phyloP scores from a whole-genome alignment of 768 basidiomycete genomes.

The Pilatotrama ljubarskyi region DNA sequence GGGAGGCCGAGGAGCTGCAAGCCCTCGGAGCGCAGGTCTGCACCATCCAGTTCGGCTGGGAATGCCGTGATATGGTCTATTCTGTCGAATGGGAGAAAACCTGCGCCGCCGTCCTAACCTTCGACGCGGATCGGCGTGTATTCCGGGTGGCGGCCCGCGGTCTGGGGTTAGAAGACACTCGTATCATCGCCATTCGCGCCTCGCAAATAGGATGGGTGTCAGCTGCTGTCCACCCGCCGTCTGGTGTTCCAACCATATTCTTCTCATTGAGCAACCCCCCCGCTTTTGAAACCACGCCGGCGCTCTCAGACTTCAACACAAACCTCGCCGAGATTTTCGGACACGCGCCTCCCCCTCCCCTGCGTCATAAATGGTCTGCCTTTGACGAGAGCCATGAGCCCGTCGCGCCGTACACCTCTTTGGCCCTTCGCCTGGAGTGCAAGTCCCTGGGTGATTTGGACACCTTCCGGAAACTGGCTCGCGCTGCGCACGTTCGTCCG shows the following conservation, averaged over 20 bases:
- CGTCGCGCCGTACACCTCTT: constrained; percentile 53
- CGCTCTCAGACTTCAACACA: not conserved
- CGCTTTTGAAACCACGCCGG: constrained; percentile 34
- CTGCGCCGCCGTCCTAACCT: constrained; percentile 37
- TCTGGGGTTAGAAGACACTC: constrained; percentile 6
- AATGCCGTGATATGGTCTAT: constrained; percentile 55
- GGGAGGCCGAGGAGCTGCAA: constrained; percentile 33
- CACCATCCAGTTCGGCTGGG: constrained; percentile 60
- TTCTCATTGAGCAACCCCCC: constrained; percentile 46
- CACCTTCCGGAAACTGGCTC: constrained; percentile 41
- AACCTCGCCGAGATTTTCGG: not conserved
- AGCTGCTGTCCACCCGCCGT: constrained; percentile 32
- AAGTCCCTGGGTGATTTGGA: constrained; percentile 33
- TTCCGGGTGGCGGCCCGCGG: constrained; percentile 40
- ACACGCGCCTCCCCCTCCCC: not conserved
- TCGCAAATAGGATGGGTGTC: constrained; percentile 45
- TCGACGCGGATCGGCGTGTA: constrained; percentile 46
- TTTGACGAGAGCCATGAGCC: constrained; percentile 41
- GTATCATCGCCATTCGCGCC: constrained; percentile 45
- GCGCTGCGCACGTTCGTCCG: constrained; percentile 37
- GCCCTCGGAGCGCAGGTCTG: constrained; percentile 33
- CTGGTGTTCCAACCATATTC: constrained; percentile 36
- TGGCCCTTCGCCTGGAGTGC: constrained; percentile 53
- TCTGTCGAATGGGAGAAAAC: constrained; percentile 59
- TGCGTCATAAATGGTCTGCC: constrained; percentile 39